phyloP scores from a whole-genome alignment of 192 early-diverging fungal genomes.

The Linnemannia elongata region DNA sequence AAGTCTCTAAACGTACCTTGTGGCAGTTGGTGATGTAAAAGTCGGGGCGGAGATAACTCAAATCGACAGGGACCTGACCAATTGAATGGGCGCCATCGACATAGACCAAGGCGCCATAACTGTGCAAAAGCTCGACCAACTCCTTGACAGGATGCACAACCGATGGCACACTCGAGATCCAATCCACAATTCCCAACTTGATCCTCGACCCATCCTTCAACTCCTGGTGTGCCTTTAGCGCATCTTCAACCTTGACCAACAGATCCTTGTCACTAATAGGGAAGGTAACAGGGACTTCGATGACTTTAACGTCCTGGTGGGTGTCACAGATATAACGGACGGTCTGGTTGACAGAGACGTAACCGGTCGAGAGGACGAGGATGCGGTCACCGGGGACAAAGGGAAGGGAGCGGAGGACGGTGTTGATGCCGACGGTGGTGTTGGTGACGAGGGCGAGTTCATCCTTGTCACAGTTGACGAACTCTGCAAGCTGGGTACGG shows the following conservation, averaged over 20 bases:
- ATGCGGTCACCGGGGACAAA: conserved; percentile 63
- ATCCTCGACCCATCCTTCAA: conserved; percentile 54
- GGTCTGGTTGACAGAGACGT: conserved; percentile 62
- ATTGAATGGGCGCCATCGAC: conserved; percentile 80
- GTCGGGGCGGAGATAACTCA: conserved; percentile 69
- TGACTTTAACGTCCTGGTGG: conserved; percentile 54
- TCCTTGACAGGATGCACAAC: conserved; percentile 60
- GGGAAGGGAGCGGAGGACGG: conserved; percentile 60
- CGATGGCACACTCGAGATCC: conserved; percentile 69
- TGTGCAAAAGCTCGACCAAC: conserved; percentile 53
- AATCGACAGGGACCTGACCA: conserved; percentile 73
- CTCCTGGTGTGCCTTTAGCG: conserved; percentile 51
- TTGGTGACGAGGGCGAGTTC: conserved; percentile 73
- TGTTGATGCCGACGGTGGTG: conserved; percentile 69
- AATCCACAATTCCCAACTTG: conserved; percentile 66
- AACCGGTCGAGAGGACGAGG: conserved; percentile 70
- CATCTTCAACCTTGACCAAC: conserved; percentile 50
- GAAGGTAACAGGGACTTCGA: conserved; percentile 61
- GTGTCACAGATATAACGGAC: conserved; percentile 61
- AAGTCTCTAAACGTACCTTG: conserved; percentile 50
- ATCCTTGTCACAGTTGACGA: conserved; percentile 64
- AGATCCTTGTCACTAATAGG: conserved; percentile 63
- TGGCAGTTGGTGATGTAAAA: conserved; percentile 79
- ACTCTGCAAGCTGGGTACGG: conserved; percentile 48
- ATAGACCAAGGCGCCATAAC: conserved; percentile 67